Evolutionary conservation across 2,329 filamentous ascomycete genomes (phyloP).

Genomic region (Trichoderma semiorbis): DNA sequence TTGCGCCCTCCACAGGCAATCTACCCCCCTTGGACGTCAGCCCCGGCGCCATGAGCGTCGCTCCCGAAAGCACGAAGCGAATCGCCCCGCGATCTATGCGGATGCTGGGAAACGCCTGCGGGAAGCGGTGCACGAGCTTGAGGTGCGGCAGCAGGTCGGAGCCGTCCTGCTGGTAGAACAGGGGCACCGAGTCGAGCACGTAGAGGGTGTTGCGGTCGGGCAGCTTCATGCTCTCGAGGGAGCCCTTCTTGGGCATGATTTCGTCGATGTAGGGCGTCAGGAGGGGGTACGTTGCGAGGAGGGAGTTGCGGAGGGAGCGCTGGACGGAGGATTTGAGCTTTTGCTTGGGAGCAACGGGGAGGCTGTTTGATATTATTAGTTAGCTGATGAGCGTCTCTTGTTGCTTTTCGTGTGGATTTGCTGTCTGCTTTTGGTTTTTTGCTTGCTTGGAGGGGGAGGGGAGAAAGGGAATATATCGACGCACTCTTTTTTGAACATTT

Average conservation of each 20-base stretch:
- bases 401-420: not conserved
- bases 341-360: slow-evolving; percentile 75
- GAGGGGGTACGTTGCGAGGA: slow-evolving; percentile 80
- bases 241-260: slow-evolving; percentile 90
- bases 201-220: slow-evolving; percentile 89
- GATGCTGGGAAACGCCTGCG: slow-evolving; percentile 74
- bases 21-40: slow-evolving; percentile 79
- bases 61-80: slow-evolving; percentile 89
- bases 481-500: slow-evolving; percentile 94
- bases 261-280: slow-evolving; percentile 88
- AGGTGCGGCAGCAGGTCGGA: slow-evolving; percentile 83
- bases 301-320: slow-evolving; percentile 76
- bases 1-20: slow-evolving; percentile 57
- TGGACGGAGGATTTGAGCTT: slow-evolving; percentile 98
- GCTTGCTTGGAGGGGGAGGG: not conserved
- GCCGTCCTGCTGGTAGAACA: slow-evolving; percentile 86
- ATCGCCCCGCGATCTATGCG: slow-evolving; percentile 95
- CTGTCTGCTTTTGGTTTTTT: not conserved
- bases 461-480: slow-evolving; percentile 27
- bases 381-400: not conserved
- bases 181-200: slow-evolving; percentile 69
- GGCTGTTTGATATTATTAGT: slow-evolving; percentile 43
- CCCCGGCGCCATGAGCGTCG: slow-evolving; percentile 93
- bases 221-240: slow-evolving; percentile 86
- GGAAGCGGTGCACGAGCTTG: slow-evolving; percentile 84